Evolutionary conservation across 805 yeast genomes (phyloP).

Genomic region (Lachancea lanzarotensis): DNA sequence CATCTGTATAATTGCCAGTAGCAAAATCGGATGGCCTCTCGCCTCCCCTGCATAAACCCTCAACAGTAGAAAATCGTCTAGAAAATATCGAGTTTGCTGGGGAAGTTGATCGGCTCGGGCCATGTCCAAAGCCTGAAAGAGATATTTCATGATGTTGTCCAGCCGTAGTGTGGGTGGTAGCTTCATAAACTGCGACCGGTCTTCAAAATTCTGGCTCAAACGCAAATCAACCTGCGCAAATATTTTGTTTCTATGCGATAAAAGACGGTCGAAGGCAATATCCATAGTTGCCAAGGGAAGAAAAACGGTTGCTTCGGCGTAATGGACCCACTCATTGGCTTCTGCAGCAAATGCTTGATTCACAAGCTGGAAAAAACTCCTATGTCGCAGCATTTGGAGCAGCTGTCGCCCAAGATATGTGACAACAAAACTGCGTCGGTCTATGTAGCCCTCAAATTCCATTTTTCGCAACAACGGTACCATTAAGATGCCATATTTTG

Average conservation of each 20-base stretch:
- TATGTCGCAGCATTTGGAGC: slow-evolving; percentile 15
- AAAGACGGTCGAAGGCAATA: slow-evolving; percentile 14
- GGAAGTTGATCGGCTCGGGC: slow-evolving; percentile 1
- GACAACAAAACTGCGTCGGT: slow-evolving; percentile 7
- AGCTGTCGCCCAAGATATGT: slow-evolving; percentile 13
- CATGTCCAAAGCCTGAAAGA: slow-evolving; percentile 11
- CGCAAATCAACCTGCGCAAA: slow-evolving; percentile 10
- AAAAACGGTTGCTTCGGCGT: slow-evolving; percentile 16
- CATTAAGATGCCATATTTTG: slow-evolving; percentile 10
- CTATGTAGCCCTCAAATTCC: slow-evolving; percentile 7
- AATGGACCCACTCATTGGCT: slow-evolving; percentile 13
- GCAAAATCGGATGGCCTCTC: slow-evolving; percentile 18
- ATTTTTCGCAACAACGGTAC: slow-evolving; percentile 10
- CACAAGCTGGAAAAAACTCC: slow-evolving; percentile 13
- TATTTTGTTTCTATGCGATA: slow-evolving; percentile 11
- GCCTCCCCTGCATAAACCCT: slow-evolving; percentile 24
- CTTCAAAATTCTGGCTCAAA: slow-evolving; percentile 9
- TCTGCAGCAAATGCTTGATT: not conserved
- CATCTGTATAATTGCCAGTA: slow-evolving; percentile 22
- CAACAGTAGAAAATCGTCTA: slow-evolving; percentile 21
- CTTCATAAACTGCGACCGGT: slow-evolving; percentile 9
- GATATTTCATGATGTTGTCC: slow-evolving; percentile 13
- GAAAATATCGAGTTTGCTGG: slow-evolving; percentile 1
- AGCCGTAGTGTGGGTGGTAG: slow-evolving; percentile 17
- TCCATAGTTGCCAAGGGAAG: slow-evolving; percentile 18